phyloP scores from a whole-genome alignment of 768 basidiomycete species.

The Rhodotorula graminis region DNA sequence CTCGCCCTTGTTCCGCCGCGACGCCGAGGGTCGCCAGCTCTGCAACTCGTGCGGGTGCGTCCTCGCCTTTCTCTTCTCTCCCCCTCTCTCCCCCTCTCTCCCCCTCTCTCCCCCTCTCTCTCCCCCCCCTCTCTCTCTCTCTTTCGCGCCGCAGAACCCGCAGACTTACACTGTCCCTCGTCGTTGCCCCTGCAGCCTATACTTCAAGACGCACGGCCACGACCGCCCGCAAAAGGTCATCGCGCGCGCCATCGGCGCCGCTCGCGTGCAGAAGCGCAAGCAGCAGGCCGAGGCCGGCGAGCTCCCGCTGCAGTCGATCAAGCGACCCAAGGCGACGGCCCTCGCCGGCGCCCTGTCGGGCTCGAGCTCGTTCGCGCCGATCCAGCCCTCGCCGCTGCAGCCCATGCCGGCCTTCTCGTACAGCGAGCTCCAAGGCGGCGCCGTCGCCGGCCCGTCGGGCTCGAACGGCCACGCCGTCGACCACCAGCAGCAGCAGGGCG shows the following conservation, averaged over 20 bases:
- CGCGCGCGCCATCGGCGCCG: slow-evolving; percentile 28
- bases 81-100: too few species aligned
- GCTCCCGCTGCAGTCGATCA: not conserved
- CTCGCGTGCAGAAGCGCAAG: slow-evolving; percentile 31
- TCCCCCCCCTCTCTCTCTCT: too few species aligned
- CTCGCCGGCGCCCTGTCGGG: slow-evolving; percentile 8
- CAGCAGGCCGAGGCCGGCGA: not conserved
- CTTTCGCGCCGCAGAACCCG: not conserved
- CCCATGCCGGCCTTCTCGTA: slow-evolving; percentile 12
- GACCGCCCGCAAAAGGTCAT: slow-evolving; percentile 31
- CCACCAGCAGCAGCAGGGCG: not conserved
- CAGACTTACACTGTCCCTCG: not conserved
- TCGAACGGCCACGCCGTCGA: not conserved
- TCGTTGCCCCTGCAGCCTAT: slow-evolving; percentile 2
- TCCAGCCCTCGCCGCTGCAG: slow-evolving; percentile 6
- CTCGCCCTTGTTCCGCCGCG: slow-evolving; percentile 28
- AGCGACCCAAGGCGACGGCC: slow-evolving; percentile 4
- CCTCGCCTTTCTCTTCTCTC: too few species aligned
- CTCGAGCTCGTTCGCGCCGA: not conserved
- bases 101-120: not conserved
- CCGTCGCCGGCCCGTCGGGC: not conserved
- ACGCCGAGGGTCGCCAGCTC: slow-evolving; percentile 19
- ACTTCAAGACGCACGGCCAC: slow-evolving; percentile 34
- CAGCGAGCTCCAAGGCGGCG: not conserved
- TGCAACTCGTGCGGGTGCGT: slow-evolving; percentile 33